phyloP scores from a whole-genome alignment of 495 filamentous ascomycete genomes.

The Daldinia grandis region DNA sequence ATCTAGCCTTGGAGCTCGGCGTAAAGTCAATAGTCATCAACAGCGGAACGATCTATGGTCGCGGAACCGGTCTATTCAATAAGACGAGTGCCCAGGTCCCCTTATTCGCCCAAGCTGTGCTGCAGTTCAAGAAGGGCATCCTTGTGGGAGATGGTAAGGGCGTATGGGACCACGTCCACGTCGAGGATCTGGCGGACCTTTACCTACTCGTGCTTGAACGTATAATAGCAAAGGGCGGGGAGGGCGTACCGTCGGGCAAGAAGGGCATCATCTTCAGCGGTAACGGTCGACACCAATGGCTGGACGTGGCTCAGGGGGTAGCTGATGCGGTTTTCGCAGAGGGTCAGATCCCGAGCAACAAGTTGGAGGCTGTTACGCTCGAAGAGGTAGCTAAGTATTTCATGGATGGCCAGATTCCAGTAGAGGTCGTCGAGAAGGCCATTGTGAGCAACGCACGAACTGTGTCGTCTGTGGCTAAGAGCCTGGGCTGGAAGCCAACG shows the following conservation, averaged over 20 bases:
- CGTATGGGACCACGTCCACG: constrained; percentile 59
- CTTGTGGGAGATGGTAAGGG: constrained; percentile 53
- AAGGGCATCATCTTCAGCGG: constrained; percentile 57
- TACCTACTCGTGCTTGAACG: constrained; percentile 46
- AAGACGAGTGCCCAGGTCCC: constrained; percentile 54
- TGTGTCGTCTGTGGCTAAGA: constrained; percentile 40
- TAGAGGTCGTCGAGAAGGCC: constrained; percentile 47
- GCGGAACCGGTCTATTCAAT: constrained; percentile 56
- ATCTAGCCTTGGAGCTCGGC: constrained; percentile 47
- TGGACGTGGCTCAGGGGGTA: constrained; percentile 48
- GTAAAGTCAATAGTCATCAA: constrained; percentile 60
- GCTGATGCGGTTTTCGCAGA: constrained; percentile 48
- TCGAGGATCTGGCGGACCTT: constrained; percentile 55
- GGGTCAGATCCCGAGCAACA: constrained; percentile 43
- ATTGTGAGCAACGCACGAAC: constrained; percentile 47
- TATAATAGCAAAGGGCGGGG: constrained; percentile 45
- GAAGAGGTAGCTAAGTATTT: constrained; percentile 48
- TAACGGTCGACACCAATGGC: constrained; percentile 53
- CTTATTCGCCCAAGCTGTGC: constrained; percentile 32
- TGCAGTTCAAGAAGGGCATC: constrained; percentile 43
- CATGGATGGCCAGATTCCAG: constrained; percentile 7
- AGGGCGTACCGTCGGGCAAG: constrained; percentile 51
- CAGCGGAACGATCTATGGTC: constrained; percentile 58
- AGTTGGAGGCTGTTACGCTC: constrained; percentile 47
- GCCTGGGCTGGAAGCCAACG: constrained; percentile 54